Conservation (phyloP, 106 monocot species). For the Cymbidium sinense region DNA sequence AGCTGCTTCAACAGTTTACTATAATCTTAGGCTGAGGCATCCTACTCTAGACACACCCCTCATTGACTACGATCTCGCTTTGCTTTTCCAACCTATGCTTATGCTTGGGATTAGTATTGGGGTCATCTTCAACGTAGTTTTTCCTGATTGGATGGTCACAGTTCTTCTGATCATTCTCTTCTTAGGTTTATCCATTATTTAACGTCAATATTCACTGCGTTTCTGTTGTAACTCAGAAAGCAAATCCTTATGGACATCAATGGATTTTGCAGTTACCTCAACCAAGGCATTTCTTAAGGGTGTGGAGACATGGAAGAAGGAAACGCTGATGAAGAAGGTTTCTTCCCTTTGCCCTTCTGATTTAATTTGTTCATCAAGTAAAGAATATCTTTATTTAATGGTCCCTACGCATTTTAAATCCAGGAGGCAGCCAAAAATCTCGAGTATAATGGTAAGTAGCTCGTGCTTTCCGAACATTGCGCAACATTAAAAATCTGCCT, state of each 20-base stretch:
- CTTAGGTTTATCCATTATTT: conserved; percentile 30
- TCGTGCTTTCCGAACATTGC: not conserved
- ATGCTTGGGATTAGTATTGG: conserved; percentile 85
- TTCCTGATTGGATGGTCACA: conserved; percentile 82
- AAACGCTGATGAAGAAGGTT: conserved; percentile 63
- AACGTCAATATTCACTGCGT: not conserved
- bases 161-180: conserved; percentile 70
- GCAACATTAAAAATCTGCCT: not conserved
- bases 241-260: not conserved
- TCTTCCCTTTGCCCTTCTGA: not conserved
- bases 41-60: conserved; percentile 64
- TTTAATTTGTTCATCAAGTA: not conserved
- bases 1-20: conserved; percentile 69
- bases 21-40: conserved; percentile 70
- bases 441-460: conserved; percentile 29
- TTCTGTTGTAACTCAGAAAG: not conserved
- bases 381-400: not conserved
- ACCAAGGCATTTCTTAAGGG: conserved; percentile 77
- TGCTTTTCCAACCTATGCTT: conserved; percentile 74
- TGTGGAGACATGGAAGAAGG: conserved; percentile 84
- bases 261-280: conserved; percentile 43
- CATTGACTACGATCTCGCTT: conserved; percentile 65
- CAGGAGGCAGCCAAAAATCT: conserved; percentile 44
- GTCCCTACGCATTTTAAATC: conserved; percentile 10
- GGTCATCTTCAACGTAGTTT: conserved; percentile 78